These are phyloP conservation scores for Striga hermonthica DNA, from an alignment of 305 asterid genomes.

Conservation along the genomic window DNA sequence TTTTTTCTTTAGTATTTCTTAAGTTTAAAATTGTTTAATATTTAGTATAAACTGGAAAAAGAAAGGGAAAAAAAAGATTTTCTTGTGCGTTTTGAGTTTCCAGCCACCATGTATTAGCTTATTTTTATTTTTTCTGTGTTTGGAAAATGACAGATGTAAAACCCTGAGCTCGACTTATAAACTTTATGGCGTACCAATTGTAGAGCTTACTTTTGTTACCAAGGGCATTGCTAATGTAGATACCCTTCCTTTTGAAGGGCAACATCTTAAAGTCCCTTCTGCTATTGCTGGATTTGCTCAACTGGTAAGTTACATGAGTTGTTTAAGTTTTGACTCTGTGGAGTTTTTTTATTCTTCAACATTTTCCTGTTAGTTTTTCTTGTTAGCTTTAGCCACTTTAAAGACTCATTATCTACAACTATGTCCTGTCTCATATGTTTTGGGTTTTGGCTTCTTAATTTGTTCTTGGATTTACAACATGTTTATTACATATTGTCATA, in stretches of 20 bases:
- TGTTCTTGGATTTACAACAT: no score
- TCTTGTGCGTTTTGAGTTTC: no score
- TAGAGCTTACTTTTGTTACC: conserved; percentile 47
- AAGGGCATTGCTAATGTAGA: conserved; percentile 39
- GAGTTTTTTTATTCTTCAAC: no score
- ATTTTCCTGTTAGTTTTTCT: no score
- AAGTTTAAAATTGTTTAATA: no score
- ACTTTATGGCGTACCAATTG: conserved; percentile 43
- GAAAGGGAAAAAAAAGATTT: no score
- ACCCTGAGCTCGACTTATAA: conserved; percentile 43
- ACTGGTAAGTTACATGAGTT: conserved; percentile 35
- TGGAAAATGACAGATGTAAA: conserved; percentile 45
- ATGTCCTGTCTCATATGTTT: no score
- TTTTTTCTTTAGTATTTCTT: neutral
- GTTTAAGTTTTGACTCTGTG: no score
- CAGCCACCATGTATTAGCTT: neutral
- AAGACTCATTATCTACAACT: no score
- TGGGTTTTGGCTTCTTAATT: no score
- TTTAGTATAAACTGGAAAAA: no score
- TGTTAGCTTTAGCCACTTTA: neutral
- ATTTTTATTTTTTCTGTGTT: neutral
- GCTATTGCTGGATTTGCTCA: conserved; percentile 26
- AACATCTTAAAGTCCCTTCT: conserved; percentile 32
- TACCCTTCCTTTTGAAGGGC: conserved; percentile 44
- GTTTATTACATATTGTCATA: no score